A percentile compares a stretch with the other conserved stretches of the same genome.
Evolutionary conservation across 2,329 filamentous ascomycete species (phyloP).

Genomic region (Colletotrichum lindemuthianum): DNA sequence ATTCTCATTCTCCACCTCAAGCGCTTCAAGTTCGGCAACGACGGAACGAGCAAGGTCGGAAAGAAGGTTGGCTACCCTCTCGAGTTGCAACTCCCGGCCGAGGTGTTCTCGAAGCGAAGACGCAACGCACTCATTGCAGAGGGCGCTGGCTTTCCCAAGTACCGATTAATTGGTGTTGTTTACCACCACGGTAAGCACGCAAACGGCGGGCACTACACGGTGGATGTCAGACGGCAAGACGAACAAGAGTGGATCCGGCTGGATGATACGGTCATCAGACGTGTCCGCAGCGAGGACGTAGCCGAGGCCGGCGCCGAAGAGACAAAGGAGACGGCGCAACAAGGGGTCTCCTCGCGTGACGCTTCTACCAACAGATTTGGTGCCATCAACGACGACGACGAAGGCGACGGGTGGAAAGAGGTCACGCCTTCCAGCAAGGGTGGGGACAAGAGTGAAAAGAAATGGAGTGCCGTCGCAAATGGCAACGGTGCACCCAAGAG

Average conservation of each 20-base stretch:
- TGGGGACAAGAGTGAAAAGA: slow-evolving; percentile 66
- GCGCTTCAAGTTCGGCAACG: slow-evolving; percentile 94
- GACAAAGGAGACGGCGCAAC: slow-evolving; percentile 74
- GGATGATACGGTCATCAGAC: slow-evolving; percentile 90
- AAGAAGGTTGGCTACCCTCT: slow-evolving; percentile 97
- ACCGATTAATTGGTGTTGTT: slow-evolving; percentile 87
- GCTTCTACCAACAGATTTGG: slow-evolving; percentile 79
- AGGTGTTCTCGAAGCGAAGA: slow-evolving; percentile 83
- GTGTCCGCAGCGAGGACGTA: slow-evolving; percentile 87
- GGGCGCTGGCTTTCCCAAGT: slow-evolving; percentile 78
- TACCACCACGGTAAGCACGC: slow-evolving; percentile 99
- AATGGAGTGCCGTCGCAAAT: slow-evolving; percentile 78
- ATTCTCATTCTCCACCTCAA: slow-evolving; percentile 96
- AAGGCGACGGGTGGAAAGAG: slow-evolving; percentile 84
- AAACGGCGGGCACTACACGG: slow-evolving; percentile 95
- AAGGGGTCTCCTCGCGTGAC: slow-evolving; percentile 50
- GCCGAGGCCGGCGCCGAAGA: slow-evolving; percentile 85
- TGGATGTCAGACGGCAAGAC: slow-evolving; percentile 95
- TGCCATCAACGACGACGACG: slow-evolving; percentile 72
- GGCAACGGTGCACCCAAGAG: slow-evolving; percentile 62
- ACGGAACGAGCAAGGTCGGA: slow-evolving; percentile 96
- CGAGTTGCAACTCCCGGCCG: slow-evolving; percentile 91
- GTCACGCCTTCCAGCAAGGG: slow-evolving; percentile 62
- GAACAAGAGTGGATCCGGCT: slow-evolving; percentile 96
- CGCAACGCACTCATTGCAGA: slow-evolving; percentile 72